A percentile compares a stretch with the other conserved stretches of the same genome.
Conservation (phyloP, 129 eudicot species). For the Calendula officinalis region DNA sequence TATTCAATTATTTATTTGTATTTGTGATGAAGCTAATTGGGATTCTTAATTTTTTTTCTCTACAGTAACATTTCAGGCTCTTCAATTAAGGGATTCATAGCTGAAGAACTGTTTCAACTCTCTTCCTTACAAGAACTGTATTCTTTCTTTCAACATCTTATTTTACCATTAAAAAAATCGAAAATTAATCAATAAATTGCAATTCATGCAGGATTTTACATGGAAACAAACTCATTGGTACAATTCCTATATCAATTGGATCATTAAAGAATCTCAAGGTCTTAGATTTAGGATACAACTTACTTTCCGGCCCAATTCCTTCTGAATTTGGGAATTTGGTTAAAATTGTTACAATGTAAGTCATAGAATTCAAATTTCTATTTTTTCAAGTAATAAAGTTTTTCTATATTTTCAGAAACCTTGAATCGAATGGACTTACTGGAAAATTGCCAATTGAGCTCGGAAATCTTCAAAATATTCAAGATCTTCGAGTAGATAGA, state of each 20-base stretch:
- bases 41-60: slow-evolving; percentile 1
- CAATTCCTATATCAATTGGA: slow-evolving; percentile 84
- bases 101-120: slow-evolving; percentile 66
- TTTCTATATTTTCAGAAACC: slow-evolving; percentile 50
- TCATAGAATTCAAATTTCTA: not conserved
- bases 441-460: slow-evolving; percentile 73
- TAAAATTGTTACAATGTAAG: slow-evolving; percentile 62
- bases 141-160: slow-evolving; percentile 28
- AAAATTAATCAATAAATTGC: not conserved
- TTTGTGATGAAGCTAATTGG: slow-evolving; percentile 20
- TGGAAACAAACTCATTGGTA: slow-evolving; percentile 78
- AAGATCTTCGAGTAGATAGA: slow-evolving; percentile 82
- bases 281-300: slow-evolving; percentile 84
- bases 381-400: slow-evolving; percentile 10
- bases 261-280: slow-evolving; percentile 60
- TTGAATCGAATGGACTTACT: slow-evolving; percentile 79
- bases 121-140: slow-evolving; percentile 74
- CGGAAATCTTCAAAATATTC: slow-evolving; percentile 60
- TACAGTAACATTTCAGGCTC: slow-evolving; percentile 82
- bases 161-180: not conserved
- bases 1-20: not conserved
- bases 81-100: slow-evolving; percentile 81
- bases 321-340: slow-evolving; percentile 65
- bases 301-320: slow-evolving; percentile 87
- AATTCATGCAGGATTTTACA: slow-evolving; percentile 54